These are phyloP conservation scores for Carallia brachiata DNA, from an alignment of 345 rosid species.

Conservation along the genomic window DNA sequence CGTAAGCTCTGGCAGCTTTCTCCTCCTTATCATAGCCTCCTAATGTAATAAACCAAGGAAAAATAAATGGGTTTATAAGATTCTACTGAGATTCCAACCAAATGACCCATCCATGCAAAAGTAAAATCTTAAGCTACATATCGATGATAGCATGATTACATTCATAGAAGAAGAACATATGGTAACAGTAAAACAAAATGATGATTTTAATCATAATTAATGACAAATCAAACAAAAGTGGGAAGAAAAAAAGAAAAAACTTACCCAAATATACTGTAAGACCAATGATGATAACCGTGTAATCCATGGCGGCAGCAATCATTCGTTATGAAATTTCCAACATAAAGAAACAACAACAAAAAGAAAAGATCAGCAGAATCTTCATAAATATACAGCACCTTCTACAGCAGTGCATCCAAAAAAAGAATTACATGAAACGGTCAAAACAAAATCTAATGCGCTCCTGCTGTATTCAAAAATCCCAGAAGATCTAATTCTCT, in stretches of 20 bases:
- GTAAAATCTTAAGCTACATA: conserved; percentile 9
- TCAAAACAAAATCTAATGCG: not conserved
- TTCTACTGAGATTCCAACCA: conserved; percentile 10
- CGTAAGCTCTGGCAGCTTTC: conserved; percentile 91
- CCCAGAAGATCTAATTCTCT: conserved; percentile 15
- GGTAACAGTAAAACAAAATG: conserved; percentile 25
- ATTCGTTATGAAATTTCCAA: conserved; percentile 41
- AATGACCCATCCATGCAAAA: conserved; percentile 17
- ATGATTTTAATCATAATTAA: conserved; percentile 21
- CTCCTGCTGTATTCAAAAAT: not conserved
- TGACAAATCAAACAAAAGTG: not conserved
- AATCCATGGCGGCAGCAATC: conserved; percentile 50
- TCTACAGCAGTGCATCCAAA: not conserved
- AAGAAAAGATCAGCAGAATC: conserved; percentile 29
- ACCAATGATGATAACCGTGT: conserved; percentile 34
- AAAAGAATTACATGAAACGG: not conserved
- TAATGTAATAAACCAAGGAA: conserved; percentile 7
- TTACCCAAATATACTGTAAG: conserved; percentile 81
- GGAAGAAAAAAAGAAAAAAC: conserved; percentile 20
- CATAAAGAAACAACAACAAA: conserved; percentile 31
- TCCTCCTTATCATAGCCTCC: conserved; percentile 98
- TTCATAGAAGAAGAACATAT: conserved; percentile 13
- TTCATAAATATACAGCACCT: conserved; percentile 4
- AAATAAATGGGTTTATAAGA: not conserved
- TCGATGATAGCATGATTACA: not conserved